Base-by-base conservation (phyloP, 305 asterid genomes). In the Caryopteris hybrid region DNA sequence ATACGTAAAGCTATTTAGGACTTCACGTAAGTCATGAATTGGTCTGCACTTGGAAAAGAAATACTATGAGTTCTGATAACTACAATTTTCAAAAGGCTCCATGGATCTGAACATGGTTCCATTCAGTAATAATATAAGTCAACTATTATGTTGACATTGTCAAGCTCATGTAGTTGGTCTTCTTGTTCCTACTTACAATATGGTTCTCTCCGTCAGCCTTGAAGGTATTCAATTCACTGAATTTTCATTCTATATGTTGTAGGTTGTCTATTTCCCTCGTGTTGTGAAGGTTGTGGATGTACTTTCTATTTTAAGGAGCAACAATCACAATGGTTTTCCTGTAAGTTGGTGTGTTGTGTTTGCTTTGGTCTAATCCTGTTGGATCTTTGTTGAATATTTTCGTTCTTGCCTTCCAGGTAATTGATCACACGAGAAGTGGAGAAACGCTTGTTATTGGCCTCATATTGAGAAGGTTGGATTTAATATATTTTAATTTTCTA, bases 371-470 rank as follows among this genome's bases (percentile, higher is more conserved):
- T 63, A 27, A 36, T 42, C 54, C 33, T 53, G 21, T 70, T 63
- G 13, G 75, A 58, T 34, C 23, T 62, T 34, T 42, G 21, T 25
- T 39, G 50, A 55, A 75, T 75, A 57, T 77, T 66, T 64, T 50
- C 22, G 22, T 39, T 48, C 46, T 10, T 77, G 52, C 51, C 62
- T 56, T 79, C 57, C 71, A 94, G 97, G 99, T 94, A 76, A 83
- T 94, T 61, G 99, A 91, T 84, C 96, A 89, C 71, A 52, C 91
- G 21, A 78, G 97, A 80, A 86, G 77, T 50, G 99, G 97, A 64
- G 97, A 91, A 74, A 85, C 96, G 10, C 96, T 94, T 63, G 97
- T 94, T 33, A 87, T 94, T 77, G 99, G 99, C 58, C 89, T 94
- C 68, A 80, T 91, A 59, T 77, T 91, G 61, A 88, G 99, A 81